Percentiles rank a stretch among this genome's conserved stretches.
phyloP scores from a whole-genome alignment of 106 monocot species.

The Dioscorea dumetorum region DNA sequence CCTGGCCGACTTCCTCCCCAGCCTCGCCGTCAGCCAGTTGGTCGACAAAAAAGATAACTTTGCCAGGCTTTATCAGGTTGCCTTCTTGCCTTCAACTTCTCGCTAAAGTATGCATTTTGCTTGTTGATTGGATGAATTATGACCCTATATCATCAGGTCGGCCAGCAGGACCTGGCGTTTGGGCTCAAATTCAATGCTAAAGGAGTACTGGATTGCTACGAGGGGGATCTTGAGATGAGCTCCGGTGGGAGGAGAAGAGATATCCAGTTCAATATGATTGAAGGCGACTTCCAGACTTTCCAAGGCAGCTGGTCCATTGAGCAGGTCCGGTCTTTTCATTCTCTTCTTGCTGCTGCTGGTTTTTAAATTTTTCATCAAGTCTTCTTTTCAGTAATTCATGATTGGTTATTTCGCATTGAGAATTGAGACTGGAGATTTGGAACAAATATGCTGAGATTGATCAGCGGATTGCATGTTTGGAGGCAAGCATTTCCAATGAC shows the following conservation, averaged over 20 bases:
- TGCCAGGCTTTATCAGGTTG: conserved; percentile 74
- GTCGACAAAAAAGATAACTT: conserved; percentile 52
- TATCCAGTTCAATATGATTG: conserved; percentile 86
- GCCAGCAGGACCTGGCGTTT: conserved; percentile 71
- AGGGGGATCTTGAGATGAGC: conserved; percentile 58
- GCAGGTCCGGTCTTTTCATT: conserved; percentile 31
- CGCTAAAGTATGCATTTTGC: background rate
- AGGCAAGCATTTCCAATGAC: too few species aligned
- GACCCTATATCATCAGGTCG: conserved; percentile 41
- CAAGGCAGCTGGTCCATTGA: conserved; percentile 79
- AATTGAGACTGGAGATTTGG: too few species aligned
- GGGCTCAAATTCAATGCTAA: conserved; percentile 88
- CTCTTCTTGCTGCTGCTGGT: background rate
- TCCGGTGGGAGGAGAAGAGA: conserved; percentile 53
- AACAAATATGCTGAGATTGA: too few species aligned
- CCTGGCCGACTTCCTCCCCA: conserved; percentile 70
- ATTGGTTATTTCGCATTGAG: too few species aligned
- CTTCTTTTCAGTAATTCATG: too few species aligned
- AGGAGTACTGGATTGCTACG: conserved; percentile 79
- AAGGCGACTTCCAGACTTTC: conserved; percentile 82
- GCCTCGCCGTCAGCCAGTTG: conserved; percentile 56
- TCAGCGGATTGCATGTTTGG: too few species aligned
- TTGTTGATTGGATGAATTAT: background rate
- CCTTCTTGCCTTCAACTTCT: background rate
- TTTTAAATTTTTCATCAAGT: too few species aligned